phyloP scores from a whole-genome alignment of 2,329 filamentous ascomycete species.

The Fusarium papillatum region DNA sequence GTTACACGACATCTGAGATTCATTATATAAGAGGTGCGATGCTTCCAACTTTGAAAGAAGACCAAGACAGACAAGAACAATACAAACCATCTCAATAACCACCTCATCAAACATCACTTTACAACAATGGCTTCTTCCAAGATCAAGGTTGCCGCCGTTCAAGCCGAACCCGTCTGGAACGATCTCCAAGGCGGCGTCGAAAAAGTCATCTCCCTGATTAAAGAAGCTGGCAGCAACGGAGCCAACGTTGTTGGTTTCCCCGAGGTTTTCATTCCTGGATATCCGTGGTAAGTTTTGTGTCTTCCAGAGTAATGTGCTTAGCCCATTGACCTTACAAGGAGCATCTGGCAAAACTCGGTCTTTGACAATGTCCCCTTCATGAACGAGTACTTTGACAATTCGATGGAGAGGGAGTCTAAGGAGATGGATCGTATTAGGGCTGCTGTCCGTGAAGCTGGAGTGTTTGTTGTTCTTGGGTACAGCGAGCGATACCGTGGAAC shows the following conservation, averaged over 20 bases:
- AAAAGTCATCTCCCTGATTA: constrained; percentile 50
- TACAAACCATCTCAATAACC: neutral
- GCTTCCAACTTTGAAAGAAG: neutral
- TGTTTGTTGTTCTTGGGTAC: constrained; percentile 58
- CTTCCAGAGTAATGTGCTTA: neutral
- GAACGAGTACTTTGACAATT: constrained; percentile 61
- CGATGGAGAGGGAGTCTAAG: constrained; percentile 52
- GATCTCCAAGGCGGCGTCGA: constrained; percentile 50
- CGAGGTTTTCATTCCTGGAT: constrained; percentile 60
- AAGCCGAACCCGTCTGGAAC: constrained; percentile 44
- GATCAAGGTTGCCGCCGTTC: constrained; percentile 42
- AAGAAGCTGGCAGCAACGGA: constrained; percentile 46
- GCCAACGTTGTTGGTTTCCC: constrained; percentile 57
- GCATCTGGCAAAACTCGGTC: constrained; percentile 44
- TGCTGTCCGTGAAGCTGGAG: constrained; percentile 60
- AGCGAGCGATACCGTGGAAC: constrained; percentile 53
- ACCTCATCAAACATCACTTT: neutral
- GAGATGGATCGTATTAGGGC: constrained; percentile 59
- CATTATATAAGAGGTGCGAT: neutral
- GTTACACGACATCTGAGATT: neutral
- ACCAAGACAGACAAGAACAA: neutral
- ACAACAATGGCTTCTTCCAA: constrained; percentile 14
- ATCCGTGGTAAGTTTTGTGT: constrained; percentile 56
- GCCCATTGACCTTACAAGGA: constrained; percentile 36
- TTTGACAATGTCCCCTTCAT: constrained; percentile 53